phyloP scores from a whole-genome alignment of 2,329 filamentous ascomycete genomes.

The Aspergillus fischeri region DNA sequence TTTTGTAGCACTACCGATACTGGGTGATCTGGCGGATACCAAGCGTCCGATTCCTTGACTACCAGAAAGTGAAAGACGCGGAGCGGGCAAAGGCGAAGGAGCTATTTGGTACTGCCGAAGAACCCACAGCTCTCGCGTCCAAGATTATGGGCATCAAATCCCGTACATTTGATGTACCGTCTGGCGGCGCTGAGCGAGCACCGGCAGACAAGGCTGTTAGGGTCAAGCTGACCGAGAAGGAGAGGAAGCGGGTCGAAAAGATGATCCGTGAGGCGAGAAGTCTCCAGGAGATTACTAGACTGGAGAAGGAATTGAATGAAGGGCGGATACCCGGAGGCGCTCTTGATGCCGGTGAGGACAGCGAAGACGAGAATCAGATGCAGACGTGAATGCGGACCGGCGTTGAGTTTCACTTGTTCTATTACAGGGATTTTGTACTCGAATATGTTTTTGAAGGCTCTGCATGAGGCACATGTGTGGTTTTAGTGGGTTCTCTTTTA shows the following conservation, averaged over 20 bases:
- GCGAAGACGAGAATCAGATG: constrained; percentile 33
- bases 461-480: not conserved
- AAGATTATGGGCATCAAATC: constrained; percentile 86
- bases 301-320: constrained; percentile 91
- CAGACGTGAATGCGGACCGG: constrained; percentile 26
- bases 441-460: not conserved
- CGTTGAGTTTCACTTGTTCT: not conserved
- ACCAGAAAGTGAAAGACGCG: constrained; percentile 80
- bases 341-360: constrained; percentile 32
- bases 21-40: constrained; percentile 89
- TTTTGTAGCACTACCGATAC: constrained; percentile 74
- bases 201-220: constrained; percentile 61
- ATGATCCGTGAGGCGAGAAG: constrained; percentile 86
- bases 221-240: constrained; percentile 80
- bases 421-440: not conserved
- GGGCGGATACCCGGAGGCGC: constrained; percentile 72
- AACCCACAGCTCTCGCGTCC: constrained; percentile 75
- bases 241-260: constrained; percentile 79
- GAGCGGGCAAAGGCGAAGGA: constrained; percentile 73
- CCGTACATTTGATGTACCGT: constrained; percentile 60
- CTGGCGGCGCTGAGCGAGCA: constrained; percentile 34
- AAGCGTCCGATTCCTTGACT: constrained; percentile 84
- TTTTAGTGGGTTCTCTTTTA: not conserved
- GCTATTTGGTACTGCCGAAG: constrained; percentile 73
- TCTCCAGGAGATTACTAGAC: constrained; percentile 78